Percentiles rank a stretch among this genome's conserved stretches.
Conservation (phyloP, 2,329 filamentous ascomycete genomes). For the Coccinonectria pachysandricola region DNA sequence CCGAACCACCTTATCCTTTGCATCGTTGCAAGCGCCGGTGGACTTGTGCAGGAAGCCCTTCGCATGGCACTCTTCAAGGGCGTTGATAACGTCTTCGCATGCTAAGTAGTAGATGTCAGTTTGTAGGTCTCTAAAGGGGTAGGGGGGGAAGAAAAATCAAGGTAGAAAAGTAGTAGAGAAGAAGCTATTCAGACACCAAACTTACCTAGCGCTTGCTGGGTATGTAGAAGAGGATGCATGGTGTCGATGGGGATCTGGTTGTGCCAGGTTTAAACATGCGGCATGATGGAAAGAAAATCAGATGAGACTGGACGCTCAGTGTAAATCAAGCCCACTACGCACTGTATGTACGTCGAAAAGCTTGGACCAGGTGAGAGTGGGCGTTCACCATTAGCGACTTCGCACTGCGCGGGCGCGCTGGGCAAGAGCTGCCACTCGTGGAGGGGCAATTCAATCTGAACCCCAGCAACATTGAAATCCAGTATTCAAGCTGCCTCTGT, state of each 20-base stretch:
- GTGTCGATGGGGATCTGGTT: slow-evolving; percentile 19
- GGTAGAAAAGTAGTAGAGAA: not conserved
- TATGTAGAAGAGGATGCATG: slow-evolving; percentile 98
- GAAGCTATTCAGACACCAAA: not conserved
- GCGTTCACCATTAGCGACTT: too few relatives aligned
- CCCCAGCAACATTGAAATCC: too few relatives aligned
- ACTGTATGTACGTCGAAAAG: slow-evolving; percentile 15
- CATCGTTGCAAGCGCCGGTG: slow-evolving; percentile 77
- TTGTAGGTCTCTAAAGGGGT: too few relatives aligned
- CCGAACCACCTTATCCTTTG: slow-evolving; percentile 73
- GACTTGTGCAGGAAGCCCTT: slow-evolving; percentile 88
- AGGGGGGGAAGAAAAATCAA: slow-evolving; percentile 3
- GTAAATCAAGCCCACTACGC: too few relatives aligned
- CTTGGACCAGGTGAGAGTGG: slow-evolving; percentile 20
- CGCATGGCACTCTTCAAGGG: slow-evolving; percentile 91
- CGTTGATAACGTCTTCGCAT: slow-evolving; percentile 88
- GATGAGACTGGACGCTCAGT: slow-evolving; percentile 3
- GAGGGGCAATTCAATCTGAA: slow-evolving; percentile 15
- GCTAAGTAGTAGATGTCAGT: too few relatives aligned
- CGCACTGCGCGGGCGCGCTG: slow-evolving; percentile 3
- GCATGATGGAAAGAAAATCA: slow-evolving; percentile 11
- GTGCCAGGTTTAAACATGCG: slow-evolving; percentile 3
- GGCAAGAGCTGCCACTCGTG: slow-evolving; percentile 5
- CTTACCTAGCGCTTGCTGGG: slow-evolving; percentile 78
- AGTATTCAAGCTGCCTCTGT: too few relatives aligned